Conservation (phyloP, 148 eudicot species). For the Fagopyrum homotropicum region DNA sequence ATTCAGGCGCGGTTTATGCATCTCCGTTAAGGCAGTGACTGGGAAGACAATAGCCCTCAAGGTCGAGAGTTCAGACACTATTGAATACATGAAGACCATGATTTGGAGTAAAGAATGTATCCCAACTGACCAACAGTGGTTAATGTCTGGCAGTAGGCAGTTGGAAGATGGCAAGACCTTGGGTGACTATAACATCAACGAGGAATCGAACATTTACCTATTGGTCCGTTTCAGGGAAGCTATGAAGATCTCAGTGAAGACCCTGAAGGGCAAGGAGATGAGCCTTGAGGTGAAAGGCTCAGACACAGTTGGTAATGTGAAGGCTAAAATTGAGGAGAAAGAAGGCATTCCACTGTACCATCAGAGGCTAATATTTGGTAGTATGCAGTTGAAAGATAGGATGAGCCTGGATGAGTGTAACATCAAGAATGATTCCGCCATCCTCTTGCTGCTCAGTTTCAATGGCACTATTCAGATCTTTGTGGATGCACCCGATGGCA, state of each 20-base stretch:
- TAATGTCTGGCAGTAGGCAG: conserved; percentile 17
- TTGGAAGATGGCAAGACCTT: neutral
- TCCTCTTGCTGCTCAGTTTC: neutral
- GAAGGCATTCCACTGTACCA: neutral
- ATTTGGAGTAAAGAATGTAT: conserved; percentile 20
- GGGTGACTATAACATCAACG: neutral
- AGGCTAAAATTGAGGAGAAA: neutral
- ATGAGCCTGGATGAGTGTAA: neutral
- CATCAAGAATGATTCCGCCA: neutral
- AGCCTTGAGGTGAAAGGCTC: neutral
- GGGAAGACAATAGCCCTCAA: neutral
- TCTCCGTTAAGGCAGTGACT: neutral
- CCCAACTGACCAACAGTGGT: conserved; percentile 18
- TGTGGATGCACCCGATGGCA: neutral
- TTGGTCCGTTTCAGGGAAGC: neutral
- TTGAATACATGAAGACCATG: conserved; percentile 14
- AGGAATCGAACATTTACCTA: neutral
- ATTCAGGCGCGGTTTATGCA: neutral
- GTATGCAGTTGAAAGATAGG: conserved; percentile 7
- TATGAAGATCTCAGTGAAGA: neutral
- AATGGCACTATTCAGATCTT: neutral
- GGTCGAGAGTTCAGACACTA: neutral
- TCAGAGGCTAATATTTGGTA: neutral
- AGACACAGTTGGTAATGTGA: too few relatives aligned
- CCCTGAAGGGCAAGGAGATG: neutral